A percentile compares a stretch with the other conserved stretches of the same genome.
phyloP scores from a whole-genome alignment of 129 eudicot species.

The Flaveria sonorensis region DNA sequence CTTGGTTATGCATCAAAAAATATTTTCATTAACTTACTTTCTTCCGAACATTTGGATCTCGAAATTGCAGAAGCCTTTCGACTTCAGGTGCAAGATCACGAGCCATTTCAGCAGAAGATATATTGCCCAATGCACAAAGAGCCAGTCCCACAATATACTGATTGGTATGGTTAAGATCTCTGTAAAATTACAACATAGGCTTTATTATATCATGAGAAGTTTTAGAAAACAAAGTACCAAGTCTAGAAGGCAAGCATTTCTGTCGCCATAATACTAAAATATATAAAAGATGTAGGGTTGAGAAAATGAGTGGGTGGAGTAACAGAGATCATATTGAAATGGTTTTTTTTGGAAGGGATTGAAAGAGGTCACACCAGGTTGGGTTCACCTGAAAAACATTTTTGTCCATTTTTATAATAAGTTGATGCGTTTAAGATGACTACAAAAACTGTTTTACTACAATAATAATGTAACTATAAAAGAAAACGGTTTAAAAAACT shows the following conservation, averaged over 20 bases:
- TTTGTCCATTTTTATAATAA: not conserved
- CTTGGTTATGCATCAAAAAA: conserved; percentile 6
- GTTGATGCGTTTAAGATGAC: conserved; percentile 4
- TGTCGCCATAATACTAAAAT: conserved; percentile 11
- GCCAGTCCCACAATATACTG: conserved; percentile 97
- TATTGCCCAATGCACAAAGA: conserved; percentile 96
- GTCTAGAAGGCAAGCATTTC: conserved; percentile 22
- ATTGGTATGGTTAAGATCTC: conserved; percentile 89
- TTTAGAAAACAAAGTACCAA: conserved; percentile 15
- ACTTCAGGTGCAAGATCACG: conserved; percentile 99
- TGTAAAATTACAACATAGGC: conserved; percentile 27
- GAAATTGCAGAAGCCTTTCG: conserved; percentile 85
- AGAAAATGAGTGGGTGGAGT: not conserved
- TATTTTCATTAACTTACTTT: conserved; percentile 57
- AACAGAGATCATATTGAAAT: not conserved
- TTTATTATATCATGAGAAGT: not conserved
- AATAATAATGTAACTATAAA: not conserved
- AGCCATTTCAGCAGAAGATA: conserved; percentile 98
- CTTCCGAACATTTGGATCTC: conserved; percentile 98
- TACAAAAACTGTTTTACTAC: conserved; percentile 11
- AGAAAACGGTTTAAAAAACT: not conserved
- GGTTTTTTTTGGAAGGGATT: not conserved
- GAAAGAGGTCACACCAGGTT: conserved; percentile 1
- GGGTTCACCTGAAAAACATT: not conserved
- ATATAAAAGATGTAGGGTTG: not conserved